These are phyloP conservation scores for Brassica balearica DNA, from an alignment of 441 rosid genomes.

Conservation along the genomic window DNA sequence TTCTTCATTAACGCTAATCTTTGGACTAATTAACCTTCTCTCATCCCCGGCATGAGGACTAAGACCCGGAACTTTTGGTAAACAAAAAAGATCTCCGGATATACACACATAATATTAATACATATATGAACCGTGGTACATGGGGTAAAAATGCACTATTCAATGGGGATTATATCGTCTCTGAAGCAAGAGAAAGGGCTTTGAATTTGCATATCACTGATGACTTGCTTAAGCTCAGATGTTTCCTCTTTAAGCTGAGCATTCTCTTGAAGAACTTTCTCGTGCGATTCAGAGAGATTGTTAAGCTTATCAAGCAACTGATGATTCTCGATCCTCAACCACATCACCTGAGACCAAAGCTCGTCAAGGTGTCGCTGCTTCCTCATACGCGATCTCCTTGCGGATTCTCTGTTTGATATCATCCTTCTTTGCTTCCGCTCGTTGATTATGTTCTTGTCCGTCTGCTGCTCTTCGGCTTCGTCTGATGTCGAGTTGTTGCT, in stretches of 20 bases:
- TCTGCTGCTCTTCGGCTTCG: slow-evolving; percentile 80
- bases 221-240: slow-evolving; percentile 64
- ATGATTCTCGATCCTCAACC: slow-evolving; percentile 64
- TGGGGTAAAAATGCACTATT: slow-evolving; percentile 12
- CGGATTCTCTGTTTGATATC: slow-evolving; percentile 76
- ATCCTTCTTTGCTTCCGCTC: slow-evolving; percentile 71
- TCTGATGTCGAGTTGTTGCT: slow-evolving; percentile 85
- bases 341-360: slow-evolving; percentile 67
- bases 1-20: slow-evolving; percentile 34
- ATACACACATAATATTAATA: slow-evolving; percentile 21
- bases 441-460: slow-evolving; percentile 47
- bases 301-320: slow-evolving; percentile 77
- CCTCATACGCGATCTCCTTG: slow-evolving; percentile 75
- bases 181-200: slow-evolving; percentile 63
- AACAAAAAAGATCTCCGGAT: slow-evolving; percentile 3
- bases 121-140: slow-evolving; percentile 10
- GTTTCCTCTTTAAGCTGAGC: slow-evolving; percentile 74
- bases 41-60: slow-evolving; percentile 7
- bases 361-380: slow-evolving; percentile 74
- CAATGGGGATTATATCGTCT: slow-evolving; percentile 48
- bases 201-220: slow-evolving; percentile 65
- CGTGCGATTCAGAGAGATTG: slow-evolving; percentile 61
- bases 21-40: slow-evolving; percentile 4
- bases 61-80: slow-evolving; percentile 10
- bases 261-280: slow-evolving; percentile 66